Evolutionary conservation across 116 monocot genomes (phyloP).

Genomic region (Trichopus zeylanicus): DNA sequence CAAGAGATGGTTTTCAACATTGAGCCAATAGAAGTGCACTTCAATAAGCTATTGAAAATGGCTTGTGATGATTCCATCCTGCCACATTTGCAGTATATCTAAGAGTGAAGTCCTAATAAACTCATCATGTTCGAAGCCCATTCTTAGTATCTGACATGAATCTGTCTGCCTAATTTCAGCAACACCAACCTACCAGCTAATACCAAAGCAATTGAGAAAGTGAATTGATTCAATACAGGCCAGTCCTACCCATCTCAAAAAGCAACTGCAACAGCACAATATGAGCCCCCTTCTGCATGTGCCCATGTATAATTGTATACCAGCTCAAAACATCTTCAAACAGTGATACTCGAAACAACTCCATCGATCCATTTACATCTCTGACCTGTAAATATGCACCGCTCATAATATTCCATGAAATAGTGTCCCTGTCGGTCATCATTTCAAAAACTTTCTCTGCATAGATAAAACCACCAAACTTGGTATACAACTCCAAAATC

Average conservation of each 20-base stretch:
- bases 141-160: constrained; percentile 47
- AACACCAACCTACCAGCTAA: constrained; percentile 37
- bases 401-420: constrained; percentile 76
- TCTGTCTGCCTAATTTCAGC: constrained; percentile 47
- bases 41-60: constrained; percentile 25
- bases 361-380: constrained; percentile 36
- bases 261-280: constrained; percentile 34
- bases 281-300: constrained; percentile 34
- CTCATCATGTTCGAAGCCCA: constrained; percentile 25
- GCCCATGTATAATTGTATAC: constrained; percentile 71
- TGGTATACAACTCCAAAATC: constrained; percentile 62
- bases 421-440: constrained; percentile 43
- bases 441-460: constrained; percentile 31
- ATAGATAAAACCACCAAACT: constrained; percentile 28
- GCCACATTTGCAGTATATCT: constrained; percentile 84
- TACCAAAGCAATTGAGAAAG: constrained; percentile 49
- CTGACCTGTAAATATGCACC: constrained; percentile 28
- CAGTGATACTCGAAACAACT: constrained; percentile 44
- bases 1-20: constrained; percentile 27
- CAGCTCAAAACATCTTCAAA: constrained; percentile 52
- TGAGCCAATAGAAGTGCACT: background rate
- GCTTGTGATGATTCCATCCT: constrained; percentile 22
- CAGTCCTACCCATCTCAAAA: constrained; percentile 34
- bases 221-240: constrained; percentile 46
- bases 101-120: constrained; percentile 58